phyloP scores from a whole-genome alignment of 805 yeast genomes.

The Schizosaccharomyces cryophilus region DNA sequence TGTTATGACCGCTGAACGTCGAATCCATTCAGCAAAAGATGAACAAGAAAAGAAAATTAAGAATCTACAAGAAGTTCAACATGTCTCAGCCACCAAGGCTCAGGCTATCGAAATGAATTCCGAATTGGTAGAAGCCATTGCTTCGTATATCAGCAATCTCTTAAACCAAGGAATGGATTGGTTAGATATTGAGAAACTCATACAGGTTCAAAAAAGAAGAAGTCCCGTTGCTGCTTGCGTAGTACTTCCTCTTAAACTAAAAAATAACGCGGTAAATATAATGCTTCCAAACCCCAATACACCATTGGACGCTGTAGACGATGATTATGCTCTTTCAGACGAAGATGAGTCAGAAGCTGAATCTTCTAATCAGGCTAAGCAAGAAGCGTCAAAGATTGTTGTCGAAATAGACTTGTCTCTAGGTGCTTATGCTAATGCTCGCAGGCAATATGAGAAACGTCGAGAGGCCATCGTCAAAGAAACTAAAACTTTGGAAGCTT shows the following conservation, averaged over 20 bases:
- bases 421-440: slow-evolving; percentile 75
- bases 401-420: slow-evolving; percentile 42
- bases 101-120: slow-evolving; percentile 46
- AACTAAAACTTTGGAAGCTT: slow-evolving; percentile 51
- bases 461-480: slow-evolving; percentile 57
- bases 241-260: not conserved
- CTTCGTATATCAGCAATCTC: slow-evolving; percentile 35
- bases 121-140: slow-evolving; percentile 47
- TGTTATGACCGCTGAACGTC: slow-evolving; percentile 46
- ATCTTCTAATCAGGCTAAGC: not conserved
- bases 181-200: slow-evolving; percentile 60
- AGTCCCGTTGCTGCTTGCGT: slow-evolving; percentile 42
- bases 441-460: slow-evolving; percentile 53
- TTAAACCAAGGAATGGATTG: slow-evolving; percentile 80
- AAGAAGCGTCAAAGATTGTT: slow-evolving; percentile 14
- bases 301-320: slow-evolving; percentile 5
- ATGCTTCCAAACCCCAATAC: not conserved
- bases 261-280: not conserved
- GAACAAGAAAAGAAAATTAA: slow-evolving; percentile 52
- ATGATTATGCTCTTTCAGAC: slow-evolving; percentile 9
- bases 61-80: slow-evolving; percentile 37
- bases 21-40: slow-evolving; percentile 46
- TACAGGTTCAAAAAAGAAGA: slow-evolving; percentile 41
- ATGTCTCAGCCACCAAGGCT: slow-evolving; percentile 41
- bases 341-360: not conserved